Conservation (phyloP, 2,329 filamentous ascomycete genomes). For the Beauveria sp. region DNA sequence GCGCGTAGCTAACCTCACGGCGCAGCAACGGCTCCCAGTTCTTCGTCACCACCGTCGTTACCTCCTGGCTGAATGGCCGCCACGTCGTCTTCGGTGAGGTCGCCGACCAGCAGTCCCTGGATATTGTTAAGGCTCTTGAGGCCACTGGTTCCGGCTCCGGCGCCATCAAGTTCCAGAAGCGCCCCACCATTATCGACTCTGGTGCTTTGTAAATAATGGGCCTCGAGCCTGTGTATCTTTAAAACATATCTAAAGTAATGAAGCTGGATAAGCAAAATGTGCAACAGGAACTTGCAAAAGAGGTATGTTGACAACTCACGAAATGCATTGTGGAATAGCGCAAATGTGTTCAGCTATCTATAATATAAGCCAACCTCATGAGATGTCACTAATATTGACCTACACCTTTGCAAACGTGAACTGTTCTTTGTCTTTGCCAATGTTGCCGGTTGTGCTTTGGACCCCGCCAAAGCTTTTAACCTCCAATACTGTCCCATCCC, state of each 20-base stretch:
- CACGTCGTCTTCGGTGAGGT: constrained; percentile 84
- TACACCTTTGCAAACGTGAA: neutral
- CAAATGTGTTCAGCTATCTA: constrained; percentile 2
- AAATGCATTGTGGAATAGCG: neutral
- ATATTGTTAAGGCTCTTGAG: constrained; percentile 54
- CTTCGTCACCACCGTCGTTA: constrained; percentile 91
- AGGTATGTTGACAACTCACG: neutral
- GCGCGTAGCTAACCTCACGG: constrained; percentile 27
- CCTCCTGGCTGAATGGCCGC: constrained; percentile 74
- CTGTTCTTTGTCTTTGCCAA: neutral
- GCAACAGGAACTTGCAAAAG: neutral
- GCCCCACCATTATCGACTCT: constrained; percentile 49
- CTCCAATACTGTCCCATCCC: neutral
- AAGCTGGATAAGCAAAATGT: neutral
- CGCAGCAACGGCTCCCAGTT: constrained; percentile 94
- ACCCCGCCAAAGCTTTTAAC: neutral
- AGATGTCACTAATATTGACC: neutral
- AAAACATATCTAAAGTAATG: constrained; percentile 8
- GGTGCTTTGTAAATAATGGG: constrained; percentile 38
- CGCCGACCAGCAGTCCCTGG: constrained; percentile 38
- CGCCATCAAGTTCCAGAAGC: constrained; percentile 46
- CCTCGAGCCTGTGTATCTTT: constrained; percentile 16
- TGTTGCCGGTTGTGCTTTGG: neutral
- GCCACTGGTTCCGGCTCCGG: constrained; percentile 49
- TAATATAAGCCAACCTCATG: neutral